Evolutionary conservation across 495 filamentous ascomycete genomes (phyloP).

Genomic region (Acidiella bohemica): DNA sequence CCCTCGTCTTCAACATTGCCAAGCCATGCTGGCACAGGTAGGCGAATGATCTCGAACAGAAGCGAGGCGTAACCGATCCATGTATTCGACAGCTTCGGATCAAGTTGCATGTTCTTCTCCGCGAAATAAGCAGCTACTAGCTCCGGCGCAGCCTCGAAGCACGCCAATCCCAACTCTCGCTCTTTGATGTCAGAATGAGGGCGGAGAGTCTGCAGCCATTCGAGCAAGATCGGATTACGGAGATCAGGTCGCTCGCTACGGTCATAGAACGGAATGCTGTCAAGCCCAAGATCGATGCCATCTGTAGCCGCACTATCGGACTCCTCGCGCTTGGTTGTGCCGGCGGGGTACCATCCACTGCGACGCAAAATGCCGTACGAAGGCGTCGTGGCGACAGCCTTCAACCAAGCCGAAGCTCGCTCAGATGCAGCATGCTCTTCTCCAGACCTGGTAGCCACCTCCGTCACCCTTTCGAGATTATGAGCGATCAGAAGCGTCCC

Average conservation of each 20-base stretch:
- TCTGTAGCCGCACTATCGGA: constrained; percentile 22
- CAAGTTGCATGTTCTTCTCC: constrained; percentile 68
- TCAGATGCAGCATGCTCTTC: constrained; percentile 44
- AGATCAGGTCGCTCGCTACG: constrained; percentile 48
- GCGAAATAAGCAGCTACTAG: constrained; percentile 74
- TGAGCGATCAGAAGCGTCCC: constrained; percentile 54
- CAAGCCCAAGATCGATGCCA: constrained; percentile 52
- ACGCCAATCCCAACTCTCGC: constrained; percentile 61
- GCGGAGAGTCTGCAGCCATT: constrained; percentile 64
- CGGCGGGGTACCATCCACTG: constrained; percentile 60
- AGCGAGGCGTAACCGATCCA: constrained; percentile 92
- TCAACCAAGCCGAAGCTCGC: constrained; percentile 54
- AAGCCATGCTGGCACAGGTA: constrained; percentile 58
- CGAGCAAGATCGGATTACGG: constrained; percentile 57
- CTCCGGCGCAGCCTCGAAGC: constrained; percentile 72
- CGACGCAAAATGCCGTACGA: constrained; percentile 54
- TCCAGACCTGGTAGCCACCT: constrained; percentile 9
- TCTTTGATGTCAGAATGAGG: constrained; percentile 73
- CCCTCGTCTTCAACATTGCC: constrained; percentile 30
- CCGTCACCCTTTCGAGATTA: constrained; percentile 39
- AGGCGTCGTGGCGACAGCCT: constrained; percentile 57
- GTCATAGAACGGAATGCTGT: constrained; percentile 52
- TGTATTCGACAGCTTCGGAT: constrained; percentile 77
- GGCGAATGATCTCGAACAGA: constrained; percentile 59
- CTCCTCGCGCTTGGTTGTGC: constrained; percentile 33